Evolutionary conservation across 805 yeast genomes (phyloP).

Genomic region (Candida coleopterorum): DNA sequence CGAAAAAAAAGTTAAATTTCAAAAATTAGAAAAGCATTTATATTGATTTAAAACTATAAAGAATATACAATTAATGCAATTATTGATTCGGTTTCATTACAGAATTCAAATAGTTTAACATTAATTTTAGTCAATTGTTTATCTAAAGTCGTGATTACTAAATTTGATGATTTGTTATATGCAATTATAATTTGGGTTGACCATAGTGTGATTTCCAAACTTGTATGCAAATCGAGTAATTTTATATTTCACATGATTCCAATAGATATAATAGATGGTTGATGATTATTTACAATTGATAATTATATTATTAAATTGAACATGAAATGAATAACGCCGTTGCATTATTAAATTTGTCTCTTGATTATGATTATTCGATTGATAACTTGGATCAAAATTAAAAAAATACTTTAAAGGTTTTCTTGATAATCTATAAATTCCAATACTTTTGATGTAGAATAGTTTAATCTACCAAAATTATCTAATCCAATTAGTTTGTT

Average conservation of each 20-base stretch:
- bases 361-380: not conserved
- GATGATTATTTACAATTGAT: not conserved
- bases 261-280: constrained; percentile 4
- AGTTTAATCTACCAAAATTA: constrained; percentile 1
- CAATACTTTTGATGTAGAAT: constrained; percentile 17
- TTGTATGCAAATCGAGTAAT: constrained; percentile 3
- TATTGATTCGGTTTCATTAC: not conserved
- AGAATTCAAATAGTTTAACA: constrained; percentile 7
- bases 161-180: constrained; percentile 2
- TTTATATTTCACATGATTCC: not conserved
- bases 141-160: constrained; percentile 1
- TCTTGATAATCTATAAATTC: constrained; percentile 16
- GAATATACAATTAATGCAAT: too few species aligned
- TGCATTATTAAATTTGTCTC: not conserved
- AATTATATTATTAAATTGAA: constrained; percentile 2
- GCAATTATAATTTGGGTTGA: constrained; percentile 2
- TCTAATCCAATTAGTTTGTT: not conserved
- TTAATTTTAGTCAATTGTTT: constrained; percentile 2
- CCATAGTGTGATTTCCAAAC: constrained; percentile 1
- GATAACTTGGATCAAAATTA: constrained; percentile 13
- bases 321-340: not conserved
- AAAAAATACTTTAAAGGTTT: constrained; percentile 15
- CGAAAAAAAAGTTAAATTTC: too few species aligned
- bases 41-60: too few species aligned
- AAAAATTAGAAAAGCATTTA: too few species aligned